Conservation (phyloP, 441 rosid species). For the Eutrema salsugineum region DNA sequence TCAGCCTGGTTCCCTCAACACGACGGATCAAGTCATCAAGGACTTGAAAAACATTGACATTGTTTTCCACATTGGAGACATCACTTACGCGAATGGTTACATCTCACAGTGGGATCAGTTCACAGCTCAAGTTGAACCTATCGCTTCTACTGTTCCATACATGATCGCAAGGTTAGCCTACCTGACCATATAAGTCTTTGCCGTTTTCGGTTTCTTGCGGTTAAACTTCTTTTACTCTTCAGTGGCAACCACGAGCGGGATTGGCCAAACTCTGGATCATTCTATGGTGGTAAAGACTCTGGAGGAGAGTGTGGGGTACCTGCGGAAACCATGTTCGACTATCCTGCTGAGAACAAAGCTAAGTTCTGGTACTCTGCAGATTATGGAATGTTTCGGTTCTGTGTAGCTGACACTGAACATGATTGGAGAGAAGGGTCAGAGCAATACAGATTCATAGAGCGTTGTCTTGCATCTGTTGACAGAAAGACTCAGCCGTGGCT, state of each 20-base stretch:
- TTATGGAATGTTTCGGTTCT: conserved; percentile 87
- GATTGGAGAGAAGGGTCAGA: conserved; percentile 86
- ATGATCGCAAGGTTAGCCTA: too few species aligned
- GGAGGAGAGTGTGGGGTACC: conserved; percentile 93
- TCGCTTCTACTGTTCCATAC: too few species aligned
- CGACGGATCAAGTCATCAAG: conserved; percentile 68
- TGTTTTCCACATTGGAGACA: conserved; percentile 81
- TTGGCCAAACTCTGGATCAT: conserved; percentile 77
- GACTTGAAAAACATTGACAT: conserved; percentile 55
- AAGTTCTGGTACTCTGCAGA: conserved; percentile 86
- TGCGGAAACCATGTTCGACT: conserved; percentile 69
- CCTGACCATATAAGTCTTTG: too few species aligned
- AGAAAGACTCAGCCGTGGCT: conserved; percentile 85
- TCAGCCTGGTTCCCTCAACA: conserved; percentile 83
- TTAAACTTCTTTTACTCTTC: conserved; percentile 15
- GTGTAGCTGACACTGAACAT: conserved; percentile 83
- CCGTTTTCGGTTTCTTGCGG: neutral
- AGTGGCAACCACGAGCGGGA: conserved; percentile 92
- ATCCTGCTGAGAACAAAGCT: conserved; percentile 84
- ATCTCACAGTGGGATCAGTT: conserved; percentile 87
- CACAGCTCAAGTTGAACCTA: conserved; percentile 51
- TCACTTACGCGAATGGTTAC: conserved; percentile 76
- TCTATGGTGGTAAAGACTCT: conserved; percentile 65
- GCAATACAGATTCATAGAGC: conserved; percentile 71
- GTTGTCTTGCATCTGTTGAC: conserved; percentile 75